Conservation (phyloP, 2,329 filamentous ascomycete genomes). For the Ophiostoma perfectum region DNA sequence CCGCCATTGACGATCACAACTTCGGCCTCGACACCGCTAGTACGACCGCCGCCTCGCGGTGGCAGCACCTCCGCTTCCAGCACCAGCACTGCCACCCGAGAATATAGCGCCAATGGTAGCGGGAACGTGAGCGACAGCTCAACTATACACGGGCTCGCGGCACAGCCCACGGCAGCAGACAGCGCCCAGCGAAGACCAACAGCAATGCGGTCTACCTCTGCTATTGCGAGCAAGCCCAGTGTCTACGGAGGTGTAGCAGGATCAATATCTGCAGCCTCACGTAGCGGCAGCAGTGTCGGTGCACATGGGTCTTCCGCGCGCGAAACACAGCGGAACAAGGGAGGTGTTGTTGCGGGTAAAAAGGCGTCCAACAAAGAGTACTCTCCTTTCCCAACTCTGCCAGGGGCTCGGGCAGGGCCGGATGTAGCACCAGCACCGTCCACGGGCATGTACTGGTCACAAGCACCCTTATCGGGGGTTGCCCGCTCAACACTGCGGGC, state of each 20-base stretch:
- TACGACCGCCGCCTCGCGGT: conserved; percentile 27
- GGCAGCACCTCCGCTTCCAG: conserved; percentile 28
- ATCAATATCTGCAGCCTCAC: background rate
- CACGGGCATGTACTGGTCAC: conserved; percentile 69
- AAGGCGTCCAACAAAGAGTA: conserved; percentile 33
- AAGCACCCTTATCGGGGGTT: conserved; percentile 57
- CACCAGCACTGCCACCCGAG: too few relatives aligned
- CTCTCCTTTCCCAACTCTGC: conserved; percentile 52
- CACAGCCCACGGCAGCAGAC: conserved; percentile 25
- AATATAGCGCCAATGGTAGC: conserved; percentile 20
- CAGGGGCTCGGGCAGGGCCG: conserved; percentile 50
- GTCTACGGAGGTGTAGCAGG: conserved; percentile 20
- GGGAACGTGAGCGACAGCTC: conserved; percentile 22
- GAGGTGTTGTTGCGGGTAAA: conserved; percentile 22
- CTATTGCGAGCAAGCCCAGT: conserved; percentile 40
- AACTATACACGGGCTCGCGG: conserved; percentile 9
- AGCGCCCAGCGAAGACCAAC: conserved; percentile 38
- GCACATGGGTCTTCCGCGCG: background rate
- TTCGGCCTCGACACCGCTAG: conserved; percentile 14
- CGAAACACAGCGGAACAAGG: background rate
- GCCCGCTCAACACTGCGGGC: conserved; percentile 58
- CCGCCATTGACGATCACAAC: conserved; percentile 6
- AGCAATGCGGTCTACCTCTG: conserved; percentile 50
- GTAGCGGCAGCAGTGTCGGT: background rate
- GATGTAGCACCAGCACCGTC: conserved; percentile 59